Evolutionary conservation across 2,329 filamentous ascomycete genomes (phyloP).

Genomic region (Fusarium secorum): DNA sequence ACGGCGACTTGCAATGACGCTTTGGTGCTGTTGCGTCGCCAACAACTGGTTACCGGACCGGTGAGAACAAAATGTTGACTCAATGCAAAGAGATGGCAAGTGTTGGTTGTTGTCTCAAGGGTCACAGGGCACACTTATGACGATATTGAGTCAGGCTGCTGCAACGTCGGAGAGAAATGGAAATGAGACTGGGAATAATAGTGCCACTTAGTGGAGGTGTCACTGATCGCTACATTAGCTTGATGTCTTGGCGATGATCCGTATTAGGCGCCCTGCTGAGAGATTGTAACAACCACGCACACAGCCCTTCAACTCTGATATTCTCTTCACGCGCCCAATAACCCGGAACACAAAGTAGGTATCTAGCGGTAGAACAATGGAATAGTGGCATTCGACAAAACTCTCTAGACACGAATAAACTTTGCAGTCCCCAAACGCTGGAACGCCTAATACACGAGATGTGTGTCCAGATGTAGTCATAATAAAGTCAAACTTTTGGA

Average conservation of each 20-base stretch:
- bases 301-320: background rate
- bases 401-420: background rate
- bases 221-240: background rate
- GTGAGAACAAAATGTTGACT: background rate
- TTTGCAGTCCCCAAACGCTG: background rate
- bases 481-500: slow-evolving; percentile 10
- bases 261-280: slow-evolving; percentile 19
- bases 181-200: slow-evolving; percentile 34
- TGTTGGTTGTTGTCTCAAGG: slow-evolving; percentile 10
- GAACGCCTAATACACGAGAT: background rate
- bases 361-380: background rate
- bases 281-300: slow-evolving; percentile 1
- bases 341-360: background rate
- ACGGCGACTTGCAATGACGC: slow-evolving; percentile 15
- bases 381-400: background rate
- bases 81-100: background rate
- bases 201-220: slow-evolving; percentile 15
- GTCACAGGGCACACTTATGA: slow-evolving; percentile 13
- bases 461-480: background rate
- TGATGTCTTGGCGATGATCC: slow-evolving; percentile 19
- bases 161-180: slow-evolving; percentile 21
- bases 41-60: background rate
- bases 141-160: slow-evolving; percentile 2
- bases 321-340: background rate
- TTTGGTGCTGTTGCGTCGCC: background rate